Evolutionary conservation across 2,329 filamentous ascomycete species (phyloP).

Genomic region (Xylariaceae sp.): DNA sequence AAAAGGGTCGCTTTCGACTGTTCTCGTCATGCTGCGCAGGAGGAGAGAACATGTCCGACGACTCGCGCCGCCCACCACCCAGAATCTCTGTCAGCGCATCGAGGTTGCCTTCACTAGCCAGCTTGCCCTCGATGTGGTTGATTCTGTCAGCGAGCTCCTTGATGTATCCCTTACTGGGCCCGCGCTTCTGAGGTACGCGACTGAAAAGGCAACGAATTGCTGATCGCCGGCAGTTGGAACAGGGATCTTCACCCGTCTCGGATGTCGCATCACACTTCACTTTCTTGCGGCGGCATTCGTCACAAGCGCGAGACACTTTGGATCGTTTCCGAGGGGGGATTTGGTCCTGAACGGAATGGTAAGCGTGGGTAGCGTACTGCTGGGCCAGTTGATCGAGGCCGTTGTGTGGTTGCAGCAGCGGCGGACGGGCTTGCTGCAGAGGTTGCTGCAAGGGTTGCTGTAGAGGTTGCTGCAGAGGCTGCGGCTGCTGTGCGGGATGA

Average conservation of each 20-base stretch:
- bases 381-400: constrained; percentile 33
- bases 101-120: constrained; percentile 49
- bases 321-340: constrained; percentile 69
- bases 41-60: constrained; percentile 50
- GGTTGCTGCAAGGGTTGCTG: constrained; percentile 31
- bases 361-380: constrained; percentile 34
- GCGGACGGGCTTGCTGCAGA: constrained; percentile 33
- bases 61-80: constrained; percentile 32
- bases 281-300: constrained; percentile 85
- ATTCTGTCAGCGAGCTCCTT: constrained; percentile 85
- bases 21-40: constrained; percentile 39
- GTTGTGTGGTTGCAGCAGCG: constrained; percentile 21
- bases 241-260: constrained; percentile 67
- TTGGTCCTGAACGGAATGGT: constrained; percentile 43
- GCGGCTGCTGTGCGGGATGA: constrained; percentile 1
- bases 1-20: constrained; percentile 34
- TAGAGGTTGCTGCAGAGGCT: constrained; percentile 24
- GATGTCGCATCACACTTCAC: constrained; percentile 81
- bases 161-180: constrained; percentile 91
- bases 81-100: constrained; percentile 42
- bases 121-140: constrained; percentile 73
- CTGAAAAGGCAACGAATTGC: constrained; percentile 79
- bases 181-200: constrained; percentile 79
- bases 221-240: constrained; percentile 74
- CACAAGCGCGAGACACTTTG: constrained; percentile 83